phyloP scores from a whole-genome alignment of 2,329 filamentous ascomycete genomes.

The Cercospora brassicicola region DNA sequence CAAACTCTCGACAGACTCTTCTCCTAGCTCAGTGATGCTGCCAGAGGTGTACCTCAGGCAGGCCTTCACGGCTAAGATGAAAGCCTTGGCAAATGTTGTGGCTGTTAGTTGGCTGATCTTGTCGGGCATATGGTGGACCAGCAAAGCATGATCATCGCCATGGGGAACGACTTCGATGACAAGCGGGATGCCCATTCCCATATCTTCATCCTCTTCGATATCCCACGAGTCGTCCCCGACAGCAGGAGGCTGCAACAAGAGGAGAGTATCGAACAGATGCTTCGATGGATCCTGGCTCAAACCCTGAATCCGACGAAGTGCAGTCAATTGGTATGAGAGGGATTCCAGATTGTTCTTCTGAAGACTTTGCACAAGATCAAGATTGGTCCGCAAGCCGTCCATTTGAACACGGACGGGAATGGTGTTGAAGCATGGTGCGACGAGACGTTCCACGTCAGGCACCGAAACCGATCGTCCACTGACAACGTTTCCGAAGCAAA shows the following conservation, averaged over 20 bases:
- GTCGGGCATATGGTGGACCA: constrained; percentile 53
- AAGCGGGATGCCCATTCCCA: constrained; percentile 67
- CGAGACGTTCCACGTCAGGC: constrained; percentile 66
- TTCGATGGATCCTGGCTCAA: constrained; percentile 46
- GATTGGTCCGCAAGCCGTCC: constrained; percentile 50
- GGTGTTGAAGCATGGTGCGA: constrained; percentile 94
- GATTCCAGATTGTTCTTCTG: constrained; percentile 63
- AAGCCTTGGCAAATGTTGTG: constrained; percentile 30
- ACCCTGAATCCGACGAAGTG: constrained; percentile 69
- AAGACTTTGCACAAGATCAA: constrained; percentile 60
- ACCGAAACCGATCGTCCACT: constrained; percentile 71
- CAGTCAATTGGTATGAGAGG: constrained; percentile 70
- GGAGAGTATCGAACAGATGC: constrained; percentile 73
- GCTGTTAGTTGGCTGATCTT: constrained; percentile 58
- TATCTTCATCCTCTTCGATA: constrained; percentile 58
- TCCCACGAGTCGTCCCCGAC: constrained; percentile 54
- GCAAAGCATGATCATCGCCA: constrained; percentile 49
- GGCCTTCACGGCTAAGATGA: constrained; percentile 33
- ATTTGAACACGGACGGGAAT: constrained; percentile 67
- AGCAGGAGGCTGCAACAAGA: constrained; percentile 71
- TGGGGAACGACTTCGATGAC: constrained; percentile 72
- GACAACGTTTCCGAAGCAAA: constrained; percentile 86
- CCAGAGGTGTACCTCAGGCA: constrained; percentile 36
- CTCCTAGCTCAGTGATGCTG: constrained; percentile 25
- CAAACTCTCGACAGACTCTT: constrained; percentile 13